Evolutionary conservation across 495 filamentous ascomycete genomes (phyloP), one percentile per base, ranked within the genome.

Genomic region (Terfezia claveryi): DNA sequence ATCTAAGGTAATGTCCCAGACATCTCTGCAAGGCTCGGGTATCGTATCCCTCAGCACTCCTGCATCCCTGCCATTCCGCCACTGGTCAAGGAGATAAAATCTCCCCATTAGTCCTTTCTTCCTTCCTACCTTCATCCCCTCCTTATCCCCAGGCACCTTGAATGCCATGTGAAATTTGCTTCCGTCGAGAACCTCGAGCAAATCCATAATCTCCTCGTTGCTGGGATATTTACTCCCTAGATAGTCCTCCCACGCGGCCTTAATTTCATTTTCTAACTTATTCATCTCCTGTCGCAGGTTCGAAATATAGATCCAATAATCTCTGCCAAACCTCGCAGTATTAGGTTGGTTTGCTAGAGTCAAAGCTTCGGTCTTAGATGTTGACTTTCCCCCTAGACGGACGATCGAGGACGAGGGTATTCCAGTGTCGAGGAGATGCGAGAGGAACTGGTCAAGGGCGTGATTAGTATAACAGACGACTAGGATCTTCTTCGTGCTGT

Each of bases 381-480:
- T 79, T 12, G 71, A 79, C 60, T 83, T 85, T 0, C 46, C 56
- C 41, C 85, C 85, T 0, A 92, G 67, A 5, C 85, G 74, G 0
- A 89, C 74, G 51, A 89, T 81, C 0, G 57, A n/a, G 0, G 61
- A 36, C 0, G 23, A 1, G 0, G 70, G 64, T 10, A 91, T 81
- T 0, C 80, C 82, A 16, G 77, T 75, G 20, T 76, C 65, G 6
- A 76, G 51, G 0, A 83, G 64, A 59, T 81, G 72, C 53, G 86
- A 77, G 10, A 87, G 64, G 3, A 85, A 66, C 57, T 87, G 81
- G 61, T 88, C 85, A 0, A 84, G 65, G 0, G 80, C 79, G 61
- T 85, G 78, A 58, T 84, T 87, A 0, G 75, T 78, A 51, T 70
- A 76, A 36, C 69, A 71, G 32, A 85, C 63, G 1, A 86, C 77